These are phyloP conservation scores for Fusarium sp. DNA, from an alignment of 2,329 filamentous ascomycete genomes.

Conservation along the genomic window DNA sequence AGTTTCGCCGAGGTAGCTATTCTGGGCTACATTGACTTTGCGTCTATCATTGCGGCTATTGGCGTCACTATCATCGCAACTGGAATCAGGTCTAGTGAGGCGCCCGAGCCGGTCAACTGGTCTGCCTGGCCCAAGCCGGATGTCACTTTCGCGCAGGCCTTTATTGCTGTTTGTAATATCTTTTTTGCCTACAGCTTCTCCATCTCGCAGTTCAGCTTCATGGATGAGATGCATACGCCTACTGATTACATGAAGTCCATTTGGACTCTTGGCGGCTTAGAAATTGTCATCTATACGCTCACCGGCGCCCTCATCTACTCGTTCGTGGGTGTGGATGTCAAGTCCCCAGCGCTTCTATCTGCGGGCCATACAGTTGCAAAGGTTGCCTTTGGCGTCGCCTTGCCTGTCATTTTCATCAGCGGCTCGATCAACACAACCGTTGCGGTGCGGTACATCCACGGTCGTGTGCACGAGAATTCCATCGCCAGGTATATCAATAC, in stretches of 20 bases:
- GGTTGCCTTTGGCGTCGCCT: slow-evolving; percentile 60
- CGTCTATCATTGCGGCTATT: slow-evolving; percentile 63
- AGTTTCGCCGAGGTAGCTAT: slow-evolving; percentile 52
- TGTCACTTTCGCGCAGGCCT: slow-evolving; percentile 62
- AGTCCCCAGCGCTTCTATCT: slow-evolving; percentile 73
- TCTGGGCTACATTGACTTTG: slow-evolving; percentile 47
- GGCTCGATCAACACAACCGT: slow-evolving; percentile 70
- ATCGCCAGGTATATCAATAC: slow-evolving; percentile 45
- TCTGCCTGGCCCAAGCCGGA: slow-evolving; percentile 55
- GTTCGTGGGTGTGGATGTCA: slow-evolving; percentile 70
- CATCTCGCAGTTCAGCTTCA: slow-evolving; percentile 59
- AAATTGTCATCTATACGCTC: slow-evolving; percentile 72
- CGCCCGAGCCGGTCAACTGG: slow-evolving; percentile 46
- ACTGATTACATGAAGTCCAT: slow-evolving; percentile 62
- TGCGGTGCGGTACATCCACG: slow-evolving; percentile 55
- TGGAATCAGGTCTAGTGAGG: slow-evolving; percentile 55
- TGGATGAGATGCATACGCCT: slow-evolving; percentile 61
- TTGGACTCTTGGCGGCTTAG: slow-evolving; percentile 68
- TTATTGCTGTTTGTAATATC: slow-evolving; percentile 73
- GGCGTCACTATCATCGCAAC: slow-evolving; percentile 73
- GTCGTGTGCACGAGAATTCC: slow-evolving; percentile 42
- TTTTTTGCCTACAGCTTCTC: slow-evolving; percentile 72
- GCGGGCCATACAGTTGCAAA: slow-evolving; percentile 64
- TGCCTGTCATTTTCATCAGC: slow-evolving; percentile 77
- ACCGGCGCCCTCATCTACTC: slow-evolving; percentile 74